Evolutionary conservation across 192 early-diverging fungal species (phyloP), one percentile per base, ranked within the genome.

Genomic region (Linnemannia elongata): DNA sequence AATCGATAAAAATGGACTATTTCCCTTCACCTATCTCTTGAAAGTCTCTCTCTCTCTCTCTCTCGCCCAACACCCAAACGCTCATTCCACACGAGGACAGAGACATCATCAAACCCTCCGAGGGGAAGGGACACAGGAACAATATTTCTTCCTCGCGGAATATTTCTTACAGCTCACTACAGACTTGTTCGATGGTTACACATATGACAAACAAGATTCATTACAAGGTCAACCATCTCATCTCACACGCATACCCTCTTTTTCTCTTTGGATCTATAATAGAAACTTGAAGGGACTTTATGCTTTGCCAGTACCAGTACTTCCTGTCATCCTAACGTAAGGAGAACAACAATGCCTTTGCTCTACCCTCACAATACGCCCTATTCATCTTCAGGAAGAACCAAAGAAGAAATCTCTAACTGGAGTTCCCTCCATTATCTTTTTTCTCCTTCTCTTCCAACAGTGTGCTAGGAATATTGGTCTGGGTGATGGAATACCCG

Each of bases 271-370:
- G 3, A 69, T 20, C 35, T 45, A 3, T 24, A 35, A 69, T 81
- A 87, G 85, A 63, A 81, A 78, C 63, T 68, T 87, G 60, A 33
- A 70, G 3, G 76, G 52, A 39, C 72, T 87, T 6, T 87, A 87
- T 33, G 52, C 42, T 33, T 1, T 12, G 9, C 79, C 85, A 38
- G 76, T 87, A 30, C 85, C 85, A 10, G 38, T 87, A 5, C 57
- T 87, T 15, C 85, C 85, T 8, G 57, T 49, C 27, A 74, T 87
- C 42, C 63, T 87, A 24, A 74, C 75, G 85, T 87, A 87, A 77
- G 79, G 17, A 54, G 4, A 52, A 52, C 49, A 15, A 45, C 70
- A 72, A 8, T 0, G 22, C 36, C 70, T 24, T 39, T n/a, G 6
- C 10, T 22, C 30, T 71, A 22, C 22, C 69, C 6, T 10, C 10